Evolutionary conservation across 2,329 filamentous ascomycete species (phyloP), one percentile per base, ranked within the genome.

Genomic region (Hortaea sp.): DNA sequence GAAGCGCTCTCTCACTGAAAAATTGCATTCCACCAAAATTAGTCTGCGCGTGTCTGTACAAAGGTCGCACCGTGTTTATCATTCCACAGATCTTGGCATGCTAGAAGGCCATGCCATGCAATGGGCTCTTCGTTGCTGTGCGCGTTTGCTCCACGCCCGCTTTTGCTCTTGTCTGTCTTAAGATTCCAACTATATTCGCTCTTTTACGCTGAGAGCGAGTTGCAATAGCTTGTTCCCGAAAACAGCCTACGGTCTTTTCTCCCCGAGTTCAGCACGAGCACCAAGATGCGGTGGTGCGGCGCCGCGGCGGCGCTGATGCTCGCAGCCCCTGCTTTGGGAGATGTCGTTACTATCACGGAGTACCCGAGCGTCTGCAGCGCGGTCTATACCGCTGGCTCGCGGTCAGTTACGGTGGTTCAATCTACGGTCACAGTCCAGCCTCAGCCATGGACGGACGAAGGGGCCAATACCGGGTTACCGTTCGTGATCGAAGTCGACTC

Each of bases 381-480:
- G 3, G 48, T 55, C 12, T 57, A 55, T 43, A 57, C 51, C 7
- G 41, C 41, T n/a, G 45, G 44, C n/a, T 45, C 46, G 2, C 37
- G 42, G 27, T 51, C 54, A 5, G 46, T 50, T 5, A 62, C 60
- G 5, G 50, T 61, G 5, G 49, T 57, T 5, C 53, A 57, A 7
- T 61, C 61, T 3, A 61, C 60, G 13, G 52, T 60, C 29, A 59
- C 54, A 5, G 56, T 63, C 30, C 43, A 49, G n/a, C 58, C 57
- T 2, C 52, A 49, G 39, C 53, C 57, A 35, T 54, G 53, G 31
- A 53, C 55, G 2, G 62, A 65, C 45, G 48, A 50, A 5, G 49
- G 49, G 5, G 51, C 57, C 37, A 64, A 64, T 46, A 51, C 44
- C 31, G 63, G 63, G 6, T 53, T 56, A 7, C 49, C 61, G 1